These are phyloP conservation scores for Tubosaeta brunneosetosa DNA, from an alignment of 768 basidiomycete genomes.

Conservation along the genomic window DNA sequence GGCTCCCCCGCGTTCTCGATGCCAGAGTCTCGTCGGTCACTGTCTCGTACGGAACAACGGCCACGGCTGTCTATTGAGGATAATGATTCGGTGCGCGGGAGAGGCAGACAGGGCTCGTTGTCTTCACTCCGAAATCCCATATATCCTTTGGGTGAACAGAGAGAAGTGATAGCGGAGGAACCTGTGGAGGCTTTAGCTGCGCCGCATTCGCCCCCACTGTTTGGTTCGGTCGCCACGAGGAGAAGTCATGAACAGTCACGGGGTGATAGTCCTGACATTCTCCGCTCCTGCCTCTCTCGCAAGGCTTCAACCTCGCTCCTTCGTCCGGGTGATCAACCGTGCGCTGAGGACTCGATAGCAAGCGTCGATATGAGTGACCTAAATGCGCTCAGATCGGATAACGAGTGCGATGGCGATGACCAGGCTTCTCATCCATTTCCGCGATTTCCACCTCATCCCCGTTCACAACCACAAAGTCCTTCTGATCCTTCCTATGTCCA, in stretches of 20 bases:
- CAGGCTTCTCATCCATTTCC: slow-evolving; percentile 24
- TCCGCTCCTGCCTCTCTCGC: slow-evolving; percentile 15
- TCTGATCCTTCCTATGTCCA: slow-evolving; percentile 18
- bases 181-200: background rate
- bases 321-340: slow-evolving; percentile 1
- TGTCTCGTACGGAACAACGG: slow-evolving; percentile 14
- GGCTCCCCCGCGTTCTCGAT: slow-evolving; percentile 23
- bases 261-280: slow-evolving; percentile 20
- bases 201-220: slow-evolving; percentile 2
- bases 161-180: slow-evolving; percentile 18
- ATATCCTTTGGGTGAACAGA: slow-evolving; percentile 8
- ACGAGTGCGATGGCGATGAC: slow-evolving; percentile 25
- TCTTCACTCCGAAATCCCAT: slow-evolving; percentile 27
- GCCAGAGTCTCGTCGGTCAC: slow-evolving; percentile 15
- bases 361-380: slow-evolving; percentile 31
- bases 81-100: slow-evolving; percentile 10
- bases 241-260: slow-evolving; percentile 7
- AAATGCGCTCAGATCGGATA: slow-evolving; percentile 26
- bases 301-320: slow-evolving; percentile 1
- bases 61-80: slow-evolving; percentile 15
- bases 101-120: slow-evolving; percentile 24
- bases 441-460: slow-evolving; percentile 23
- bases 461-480: slow-evolving; percentile 9
- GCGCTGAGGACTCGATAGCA: slow-evolving; percentile 24
- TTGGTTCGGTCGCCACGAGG: slow-evolving; percentile 6